Base-by-base conservation (phyloP, 257 asterid species). In the Datura wrightii region DNA sequence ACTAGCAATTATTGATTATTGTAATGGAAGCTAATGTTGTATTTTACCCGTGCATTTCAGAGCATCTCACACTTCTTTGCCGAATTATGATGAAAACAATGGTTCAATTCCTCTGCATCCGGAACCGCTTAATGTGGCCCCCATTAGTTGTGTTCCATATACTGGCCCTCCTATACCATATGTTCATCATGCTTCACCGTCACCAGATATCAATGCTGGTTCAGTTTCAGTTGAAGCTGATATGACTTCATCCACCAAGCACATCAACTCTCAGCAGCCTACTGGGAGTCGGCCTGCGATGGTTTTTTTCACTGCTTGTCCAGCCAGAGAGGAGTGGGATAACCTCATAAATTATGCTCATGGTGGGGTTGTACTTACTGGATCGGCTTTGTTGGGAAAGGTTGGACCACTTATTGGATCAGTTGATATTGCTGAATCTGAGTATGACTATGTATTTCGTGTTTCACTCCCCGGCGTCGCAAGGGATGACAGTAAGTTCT, bases 391-490 rank as follows among this genome's bases (percentile, higher is more conserved):
- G 76, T 55, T 83, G 60, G 91, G 87, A 60, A 90, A 87, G 79
- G 83, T 87, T 44, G 91, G 91, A n/a, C 86, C 89, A 60, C 85
- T 86, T 48, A 66, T 90, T n/a, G 92, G 92, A 46, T 79, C 91
- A 11, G 84, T 90, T 52, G 92, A 90, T 79, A 83, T 90, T 84
- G 87, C 83, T 58, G 89, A 90, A 85, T 88, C 90, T 54, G 87
- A 84, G 71, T 86, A 86, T 69, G 89, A 88, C 70, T 88, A 88
- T 83, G 63, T 88, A 34, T 90, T 90, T 80, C 91, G 91, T 72
- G 89, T 90, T 55, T 84, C 92, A 41, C 92, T 90, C 37, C 92
- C 92, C 13, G 92, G 92, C 36, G 92, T 88, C 41, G 56, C 83
- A 83, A 86, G 89, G 46, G 92, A 88, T 48, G 80, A 79, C 79